These are phyloP conservation scores for Pancytospora philotis DNA, from an alignment of 371 early-diverging fungal species.

Conservation along the genomic window DNA sequence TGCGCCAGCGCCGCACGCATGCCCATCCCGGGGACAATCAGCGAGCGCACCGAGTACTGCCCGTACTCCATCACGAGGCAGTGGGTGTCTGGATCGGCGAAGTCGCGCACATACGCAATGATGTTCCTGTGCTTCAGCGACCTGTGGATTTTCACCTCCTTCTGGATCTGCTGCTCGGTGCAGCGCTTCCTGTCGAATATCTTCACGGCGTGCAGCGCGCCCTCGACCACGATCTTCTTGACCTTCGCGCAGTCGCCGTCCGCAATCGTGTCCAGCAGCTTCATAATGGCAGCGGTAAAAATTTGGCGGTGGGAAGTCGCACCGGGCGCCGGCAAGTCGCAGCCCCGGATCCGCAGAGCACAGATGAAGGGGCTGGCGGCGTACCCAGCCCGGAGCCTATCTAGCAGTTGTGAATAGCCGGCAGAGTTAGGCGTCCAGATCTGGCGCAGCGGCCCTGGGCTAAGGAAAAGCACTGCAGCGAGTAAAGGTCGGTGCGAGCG, in stretches of 20 bases:
- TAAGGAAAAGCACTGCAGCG: too few species aligned
- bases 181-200: slow-evolving; percentile 28
- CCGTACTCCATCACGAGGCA: slow-evolving; percentile 72
- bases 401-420: too few species aligned
- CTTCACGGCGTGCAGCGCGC: slow-evolving; percentile 52
- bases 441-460: too few species aligned
- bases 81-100: slow-evolving; percentile 62
- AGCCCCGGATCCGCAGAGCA: too few species aligned
- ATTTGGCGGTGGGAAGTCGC: background rate
- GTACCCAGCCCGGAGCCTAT: too few species aligned
- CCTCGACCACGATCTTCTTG: slow-evolving; percentile 33
- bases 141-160: slow-evolving; percentile 74
- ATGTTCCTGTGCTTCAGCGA: slow-evolving; percentile 69
- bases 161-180: slow-evolving; percentile 41
- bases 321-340: too few species aligned
- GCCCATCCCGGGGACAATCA: slow-evolving; percentile 65
- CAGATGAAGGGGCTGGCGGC: too few species aligned
- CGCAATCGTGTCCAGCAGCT: slow-evolving; percentile 2
- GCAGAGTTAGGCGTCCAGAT: too few species aligned
- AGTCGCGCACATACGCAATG: slow-evolving; percentile 64
- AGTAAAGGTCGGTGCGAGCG: too few species aligned
- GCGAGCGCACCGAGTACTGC: slow-evolving; percentile 51
- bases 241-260: slow-evolving; percentile 15
- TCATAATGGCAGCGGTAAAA: background rate
- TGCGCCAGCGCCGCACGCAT: slow-evolving; percentile 65